Base-by-base conservation (phyloP, 306 rosid genomes). In the Betula pendula region DNA sequence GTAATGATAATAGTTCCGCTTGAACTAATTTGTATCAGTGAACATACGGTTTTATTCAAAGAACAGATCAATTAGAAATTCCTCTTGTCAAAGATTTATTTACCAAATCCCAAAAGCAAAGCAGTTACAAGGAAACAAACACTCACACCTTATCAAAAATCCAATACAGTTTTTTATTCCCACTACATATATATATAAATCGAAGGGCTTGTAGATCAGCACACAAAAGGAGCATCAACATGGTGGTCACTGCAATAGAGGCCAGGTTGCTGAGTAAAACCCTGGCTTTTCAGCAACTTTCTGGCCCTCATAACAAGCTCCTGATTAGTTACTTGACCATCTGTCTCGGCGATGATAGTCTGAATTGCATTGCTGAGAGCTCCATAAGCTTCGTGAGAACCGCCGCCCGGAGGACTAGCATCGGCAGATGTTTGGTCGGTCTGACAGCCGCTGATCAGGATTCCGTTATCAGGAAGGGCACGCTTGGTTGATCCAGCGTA, bases 311-410 rank as follows among this genome's bases (percentile, higher is more conserved):
- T 4, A 49, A 91, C 92, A 83, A 91, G 88, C 13, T 90, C 82
- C 19, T 85, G 75, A 72, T 93, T 87, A 0, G 91, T 72, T 15
- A 93, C 53, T 25, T 22, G n/a, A 13, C 91, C 96, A 78, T 75
- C 80, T 1, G 62, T 76, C 71, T 85, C 96, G 0, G 77, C 60
- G 16, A 90, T 77, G 60, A 90, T 88, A 1, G 20, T 71, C 75
- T 90, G 96, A 40, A 92, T 90, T 14, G 87, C 88, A 80, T 94
- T 90, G 80, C 97, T 90, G 2, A 91, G 88, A 49, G 94, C 97
- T 14, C 97, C 97, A 78, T 90, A 94, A 13, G 96, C 89, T 24
- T 78, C 25, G 0, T 25, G 72, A 1, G 88, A 44, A 38, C 86
- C 73, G 24, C 96, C 73, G n/a, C 97, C 96, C 0, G 77, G 3